Evolutionary conservation across 2,329 filamentous ascomycete genomes (phyloP).

Genomic region (Aspergillus puulaauensis): DNA sequence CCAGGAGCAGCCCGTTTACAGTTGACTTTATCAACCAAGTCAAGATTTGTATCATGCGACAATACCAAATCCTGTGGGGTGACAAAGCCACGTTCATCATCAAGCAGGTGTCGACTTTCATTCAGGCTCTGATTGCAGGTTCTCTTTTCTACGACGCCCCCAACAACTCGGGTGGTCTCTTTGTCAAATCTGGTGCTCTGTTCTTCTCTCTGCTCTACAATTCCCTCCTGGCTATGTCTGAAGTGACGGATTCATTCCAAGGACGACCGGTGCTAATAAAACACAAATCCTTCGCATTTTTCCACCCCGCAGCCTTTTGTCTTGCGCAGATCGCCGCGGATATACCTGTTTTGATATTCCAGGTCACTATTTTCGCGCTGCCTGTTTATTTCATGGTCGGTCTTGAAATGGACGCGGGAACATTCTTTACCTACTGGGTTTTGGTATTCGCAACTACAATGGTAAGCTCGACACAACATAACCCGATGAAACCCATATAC

Average conservation of each 20-base stretch:
- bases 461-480: slow-evolving; percentile 32
- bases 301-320: slow-evolving; percentile 52
- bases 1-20: slow-evolving; percentile 57
- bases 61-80: slow-evolving; percentile 66
- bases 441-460: slow-evolving; percentile 54
- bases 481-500: not conserved
- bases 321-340: slow-evolving; percentile 49
- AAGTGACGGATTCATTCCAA: slow-evolving; percentile 63
- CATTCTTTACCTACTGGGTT: slow-evolving; percentile 65
- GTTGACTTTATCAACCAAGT: slow-evolving; percentile 57
- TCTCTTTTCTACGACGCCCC: slow-evolving; percentile 68
- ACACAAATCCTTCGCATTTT: slow-evolving; percentile 59
- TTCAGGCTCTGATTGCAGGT: slow-evolving; percentile 62
- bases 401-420: slow-evolving; percentile 49
- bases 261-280: slow-evolving; percentile 61
- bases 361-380: slow-evolving; percentile 59
- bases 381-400: slow-evolving; percentile 66
- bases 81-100: slow-evolving; percentile 64
- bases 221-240: slow-evolving; percentile 60
- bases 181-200: slow-evolving; percentile 62
- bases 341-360: slow-evolving; percentile 57
- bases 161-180: slow-evolving; percentile 58
- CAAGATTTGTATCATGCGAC: slow-evolving; percentile 55
- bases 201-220: slow-evolving; percentile 67
- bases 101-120: slow-evolving; percentile 59